Evolutionary conservation across 495 filamentous ascomycete genomes (phyloP).

Genomic region (Massariosphaeria phaeospora): DNA sequence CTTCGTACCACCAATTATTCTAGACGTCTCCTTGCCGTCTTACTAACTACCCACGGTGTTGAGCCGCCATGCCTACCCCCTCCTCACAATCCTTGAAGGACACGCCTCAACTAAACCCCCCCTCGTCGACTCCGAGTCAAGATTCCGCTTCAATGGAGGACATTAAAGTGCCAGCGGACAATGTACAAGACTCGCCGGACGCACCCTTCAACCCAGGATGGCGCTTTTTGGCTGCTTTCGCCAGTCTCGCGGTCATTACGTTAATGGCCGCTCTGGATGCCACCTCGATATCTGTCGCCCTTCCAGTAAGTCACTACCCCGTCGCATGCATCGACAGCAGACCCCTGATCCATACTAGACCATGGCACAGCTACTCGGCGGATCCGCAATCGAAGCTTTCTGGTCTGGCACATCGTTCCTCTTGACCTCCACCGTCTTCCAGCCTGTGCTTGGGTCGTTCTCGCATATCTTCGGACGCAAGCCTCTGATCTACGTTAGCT

Average conservation of each 20-base stretch:
- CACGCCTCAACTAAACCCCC: not conserved
- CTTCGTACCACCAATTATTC: not conserved
- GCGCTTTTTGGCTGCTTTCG: constrained; percentile 47
- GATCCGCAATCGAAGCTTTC: constrained; percentile 56
- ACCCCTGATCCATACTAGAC: constrained; percentile 35
- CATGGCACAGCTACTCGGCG: constrained; percentile 48
- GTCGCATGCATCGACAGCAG: not conserved
- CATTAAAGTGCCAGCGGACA: not conserved
- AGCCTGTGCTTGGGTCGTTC: constrained; percentile 41
- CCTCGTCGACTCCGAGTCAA: not conserved
- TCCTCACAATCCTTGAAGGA: not conserved
- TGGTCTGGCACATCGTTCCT: constrained; percentile 56
- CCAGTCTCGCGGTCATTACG: constrained; percentile 56
- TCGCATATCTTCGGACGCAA: constrained; percentile 50
- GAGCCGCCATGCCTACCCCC: not conserved
- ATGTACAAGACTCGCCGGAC: constrained; percentile 7
- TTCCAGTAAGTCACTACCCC: constrained; percentile 51
- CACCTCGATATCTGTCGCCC: constrained; percentile 66
- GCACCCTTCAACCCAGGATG: constrained; percentile 39
- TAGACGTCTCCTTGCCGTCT: not conserved
- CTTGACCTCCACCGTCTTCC: constrained; percentile 45
- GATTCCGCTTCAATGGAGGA: constrained; percentile 1
- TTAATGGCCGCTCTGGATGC: constrained; percentile 69
- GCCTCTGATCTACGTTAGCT: constrained; percentile 48
- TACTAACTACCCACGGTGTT: not conserved